Base-by-base conservation (phyloP, 257 asterid species). In the Solanum paucissectum region DNA sequence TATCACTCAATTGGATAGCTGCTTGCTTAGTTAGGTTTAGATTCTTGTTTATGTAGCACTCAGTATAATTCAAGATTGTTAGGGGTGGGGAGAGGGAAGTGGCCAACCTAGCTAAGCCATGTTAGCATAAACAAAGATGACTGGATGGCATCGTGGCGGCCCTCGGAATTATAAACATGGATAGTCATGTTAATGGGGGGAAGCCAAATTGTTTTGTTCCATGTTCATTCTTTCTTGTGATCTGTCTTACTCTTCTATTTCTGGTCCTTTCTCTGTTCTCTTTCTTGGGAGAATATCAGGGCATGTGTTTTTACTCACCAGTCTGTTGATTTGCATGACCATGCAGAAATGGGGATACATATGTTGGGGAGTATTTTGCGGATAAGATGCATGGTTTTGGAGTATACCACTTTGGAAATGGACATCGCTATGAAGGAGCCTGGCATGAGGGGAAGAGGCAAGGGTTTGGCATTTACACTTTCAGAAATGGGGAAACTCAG, bases 361-460 rank as follows among this genome's bases (percentile, higher is more conserved):
- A 94, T 89, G 93, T 93, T 1, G 98, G 98, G 7, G 98, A 95
- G 84, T 95, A 95, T 88, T 94, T 94, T 79, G 95, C 96, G 1
- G 98, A 95, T 87, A 93, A 93, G 90, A 89, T 94, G 88, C 98
- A 95, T 69, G 98, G 98, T 73, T 95, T 94, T 44, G 98, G 98
- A 20, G 94, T 93, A 13, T 95, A 95, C 89, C 92, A 86, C 86
- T 95, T 95, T 38, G 95, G 93, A 52, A 93, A 94, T 82, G 94
- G 96, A 73, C 98, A 95, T 84, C 93, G 86, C 46, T 95, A 95
- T 14, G 97, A 95, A 85, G 98, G 98, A 87, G 95, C 98, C 3
- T 95, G 98, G 98, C 98, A 95, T 8, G 98, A 95, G 90, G 98
- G 98, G 2, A 93, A 93, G 55, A 92, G 95, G 91, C 98, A 94